Conservation (phyloP, 805 yeast species). For the Zygotorulaspora danielsina region DNA sequence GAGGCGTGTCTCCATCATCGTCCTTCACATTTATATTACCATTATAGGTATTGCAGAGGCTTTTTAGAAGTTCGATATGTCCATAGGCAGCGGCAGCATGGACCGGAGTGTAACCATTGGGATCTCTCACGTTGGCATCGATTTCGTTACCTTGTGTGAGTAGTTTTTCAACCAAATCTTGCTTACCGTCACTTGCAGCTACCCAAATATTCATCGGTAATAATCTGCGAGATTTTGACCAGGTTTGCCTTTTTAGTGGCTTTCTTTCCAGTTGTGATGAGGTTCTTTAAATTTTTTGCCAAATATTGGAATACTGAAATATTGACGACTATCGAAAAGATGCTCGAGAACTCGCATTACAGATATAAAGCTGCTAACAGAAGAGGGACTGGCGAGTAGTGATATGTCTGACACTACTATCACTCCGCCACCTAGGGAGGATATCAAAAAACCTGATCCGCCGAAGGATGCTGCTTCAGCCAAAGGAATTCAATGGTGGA, state of each 20-base stretch:
- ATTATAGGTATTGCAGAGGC: constrained; percentile 40
- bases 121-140: constrained; percentile 73
- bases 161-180: constrained; percentile 51
- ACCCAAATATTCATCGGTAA: constrained; percentile 72
- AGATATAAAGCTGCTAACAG: no score
- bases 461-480: constrained; percentile 18
- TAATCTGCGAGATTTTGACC: background rate
- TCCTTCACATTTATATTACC: constrained; percentile 85
- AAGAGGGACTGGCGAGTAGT: no score
- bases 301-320: no score
- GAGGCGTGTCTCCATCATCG: constrained; percentile 89
- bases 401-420: constrained; percentile 7
- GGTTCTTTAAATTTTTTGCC: background rate
- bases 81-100: constrained; percentile 98
- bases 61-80: constrained; percentile 57
- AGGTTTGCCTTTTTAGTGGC: background rate
- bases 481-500: constrained; percentile 75
- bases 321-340: no score
- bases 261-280: background rate
- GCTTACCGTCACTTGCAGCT: constrained; percentile 84
- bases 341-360: no score
- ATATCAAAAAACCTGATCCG: constrained; percentile 18
- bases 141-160: constrained; percentile 45
- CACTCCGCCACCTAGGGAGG: constrained; percentile 18
- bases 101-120: constrained; percentile 92